Conservation (phyloP, 352 stramenopile species). For the Phytophthora vignae region DNA sequence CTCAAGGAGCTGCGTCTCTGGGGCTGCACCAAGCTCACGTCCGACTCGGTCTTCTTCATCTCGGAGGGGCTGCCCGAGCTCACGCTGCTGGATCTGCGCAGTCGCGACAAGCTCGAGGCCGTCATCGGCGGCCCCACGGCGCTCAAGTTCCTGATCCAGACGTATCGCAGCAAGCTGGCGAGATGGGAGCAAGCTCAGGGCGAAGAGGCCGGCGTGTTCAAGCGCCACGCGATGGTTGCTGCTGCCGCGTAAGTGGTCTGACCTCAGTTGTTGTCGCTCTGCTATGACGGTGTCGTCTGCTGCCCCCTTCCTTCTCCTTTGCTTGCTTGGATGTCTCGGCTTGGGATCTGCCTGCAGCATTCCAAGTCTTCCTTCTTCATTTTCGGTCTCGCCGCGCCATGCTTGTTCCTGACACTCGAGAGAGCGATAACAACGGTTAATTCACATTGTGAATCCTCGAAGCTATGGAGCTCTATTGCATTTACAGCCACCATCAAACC, state of each 20-base stretch:
- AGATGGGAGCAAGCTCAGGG: slow-evolving; percentile 77
- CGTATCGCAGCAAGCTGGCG: slow-evolving; percentile 66
- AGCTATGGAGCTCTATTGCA: slow-evolving; percentile 13
- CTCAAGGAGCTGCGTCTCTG: slow-evolving; percentile 84
- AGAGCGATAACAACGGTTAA: slow-evolving; percentile 30
- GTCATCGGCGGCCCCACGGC: slow-evolving; percentile 79
- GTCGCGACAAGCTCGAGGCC: slow-evolving; percentile 75
- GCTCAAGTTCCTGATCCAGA: slow-evolving; percentile 86
- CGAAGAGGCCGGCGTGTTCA: slow-evolving; percentile 78
- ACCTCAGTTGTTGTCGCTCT: slow-evolving; percentile 12
- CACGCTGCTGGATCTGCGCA: slow-evolving; percentile 79
- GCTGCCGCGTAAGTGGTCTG: slow-evolving; percentile 56
- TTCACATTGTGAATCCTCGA: slow-evolving; percentile 14
- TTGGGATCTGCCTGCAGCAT: slow-evolving; percentile 14
- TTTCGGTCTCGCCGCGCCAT: slow-evolving; percentile 16
- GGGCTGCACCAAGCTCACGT: slow-evolving; percentile 85
- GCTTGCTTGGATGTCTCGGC: slow-evolving; percentile 14
- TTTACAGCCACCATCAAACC: not conserved
- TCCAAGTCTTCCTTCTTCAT: slow-evolving; percentile 1
- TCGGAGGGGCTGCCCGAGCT: slow-evolving; percentile 70
- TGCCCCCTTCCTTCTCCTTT: slow-evolving; percentile 7
- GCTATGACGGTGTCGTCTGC: slow-evolving; percentile 15
- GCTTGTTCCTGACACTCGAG: slow-evolving; percentile 19
- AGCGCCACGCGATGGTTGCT: slow-evolving; percentile 60
- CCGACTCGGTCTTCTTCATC: slow-evolving; percentile 72